Percentiles rank a stretch among this genome's conserved stretches.
Conservation (phyloP, 1,284 basidiomycete genomes). For the Gymnopus androsaceus region DNA sequence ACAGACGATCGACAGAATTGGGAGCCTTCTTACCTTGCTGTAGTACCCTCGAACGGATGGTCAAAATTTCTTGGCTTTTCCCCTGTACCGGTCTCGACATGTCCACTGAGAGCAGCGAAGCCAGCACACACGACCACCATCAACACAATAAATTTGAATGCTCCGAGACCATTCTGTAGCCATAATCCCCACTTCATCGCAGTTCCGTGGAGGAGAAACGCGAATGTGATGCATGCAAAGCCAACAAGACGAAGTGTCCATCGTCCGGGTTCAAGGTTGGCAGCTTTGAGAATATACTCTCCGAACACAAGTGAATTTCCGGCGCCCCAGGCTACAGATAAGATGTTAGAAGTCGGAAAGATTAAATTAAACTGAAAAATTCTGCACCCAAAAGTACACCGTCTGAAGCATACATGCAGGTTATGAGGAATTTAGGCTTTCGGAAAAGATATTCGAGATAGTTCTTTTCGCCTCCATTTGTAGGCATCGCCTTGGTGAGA, state of each 20-base stretch:
- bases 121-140: constrained; percentile 43
- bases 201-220: constrained; percentile 43
- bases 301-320: constrained; percentile 24
- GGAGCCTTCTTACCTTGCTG: constrained; percentile 9
- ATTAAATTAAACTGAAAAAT: not conserved
- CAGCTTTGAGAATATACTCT: constrained; percentile 37
- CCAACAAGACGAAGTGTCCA: constrained; percentile 33
- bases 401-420: constrained; percentile 20
- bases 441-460: constrained; percentile 37
- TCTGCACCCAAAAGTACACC: constrained; percentile 17
- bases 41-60: constrained; percentile 36
- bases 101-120: constrained; percentile 34
- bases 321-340: not conserved
- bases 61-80: constrained; percentile 34
- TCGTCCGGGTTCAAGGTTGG: constrained; percentile 28
- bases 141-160: constrained; percentile 48
- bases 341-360: not conserved
- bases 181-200: constrained; percentile 44
- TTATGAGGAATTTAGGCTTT: constrained; percentile 31
- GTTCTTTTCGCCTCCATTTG: constrained; percentile 19
- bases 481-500: constrained; percentile 20
- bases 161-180: constrained; percentile 47
- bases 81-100: not conserved
- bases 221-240: constrained; percentile 37
- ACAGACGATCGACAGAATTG: not conserved